A percentile compares a stretch with the other conserved stretches of the same genome.
phyloP scores from a whole-genome alignment of 805 yeast species.

The Kazachstania taianensis region DNA sequence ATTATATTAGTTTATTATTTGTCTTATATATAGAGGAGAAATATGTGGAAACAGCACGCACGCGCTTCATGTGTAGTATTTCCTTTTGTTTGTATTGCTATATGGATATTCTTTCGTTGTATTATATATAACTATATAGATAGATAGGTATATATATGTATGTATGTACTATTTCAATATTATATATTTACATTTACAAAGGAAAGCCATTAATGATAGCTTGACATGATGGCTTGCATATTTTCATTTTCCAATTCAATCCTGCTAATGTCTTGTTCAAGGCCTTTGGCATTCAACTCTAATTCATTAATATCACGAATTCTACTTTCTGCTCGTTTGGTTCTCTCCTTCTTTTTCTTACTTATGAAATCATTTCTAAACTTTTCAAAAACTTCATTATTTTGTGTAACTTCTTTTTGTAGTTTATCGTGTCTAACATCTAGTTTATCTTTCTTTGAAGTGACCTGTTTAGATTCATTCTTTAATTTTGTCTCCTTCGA shows the following conservation, averaged over 20 bases:
- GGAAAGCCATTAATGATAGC: no score
- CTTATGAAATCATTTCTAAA: slow-evolving; percentile 16
- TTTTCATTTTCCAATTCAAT: slow-evolving; percentile 24
- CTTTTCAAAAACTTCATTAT: slow-evolving; percentile 15
- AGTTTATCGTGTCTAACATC: slow-evolving; percentile 15
- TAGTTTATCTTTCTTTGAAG: slow-evolving; percentile 16
- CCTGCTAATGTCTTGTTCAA: slow-evolving; percentile 28
- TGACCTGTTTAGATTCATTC: slow-evolving; percentile 17
- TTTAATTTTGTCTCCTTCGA: slow-evolving; percentile 10
- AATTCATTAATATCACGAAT: slow-evolving; percentile 22
- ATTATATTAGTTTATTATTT: no score
- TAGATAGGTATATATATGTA: not conserved
- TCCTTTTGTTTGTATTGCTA: no score
- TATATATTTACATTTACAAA: no score
- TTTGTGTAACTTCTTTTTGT: slow-evolving; percentile 20
- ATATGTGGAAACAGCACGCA: no score
- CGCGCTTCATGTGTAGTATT: no score
- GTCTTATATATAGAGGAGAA: no score
- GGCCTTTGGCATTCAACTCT: slow-evolving; percentile 24
- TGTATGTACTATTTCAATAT: no score
- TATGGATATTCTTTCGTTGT: no score
- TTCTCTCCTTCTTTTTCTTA: slow-evolving; percentile 16
- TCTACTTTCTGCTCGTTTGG: slow-evolving; percentile 16
- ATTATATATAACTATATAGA: not conserved
- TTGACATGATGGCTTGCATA: slow-evolving; percentile 5